phyloP scores from a whole-genome alignment of 257 asterid species.

The Solanum phureja region DNA sequence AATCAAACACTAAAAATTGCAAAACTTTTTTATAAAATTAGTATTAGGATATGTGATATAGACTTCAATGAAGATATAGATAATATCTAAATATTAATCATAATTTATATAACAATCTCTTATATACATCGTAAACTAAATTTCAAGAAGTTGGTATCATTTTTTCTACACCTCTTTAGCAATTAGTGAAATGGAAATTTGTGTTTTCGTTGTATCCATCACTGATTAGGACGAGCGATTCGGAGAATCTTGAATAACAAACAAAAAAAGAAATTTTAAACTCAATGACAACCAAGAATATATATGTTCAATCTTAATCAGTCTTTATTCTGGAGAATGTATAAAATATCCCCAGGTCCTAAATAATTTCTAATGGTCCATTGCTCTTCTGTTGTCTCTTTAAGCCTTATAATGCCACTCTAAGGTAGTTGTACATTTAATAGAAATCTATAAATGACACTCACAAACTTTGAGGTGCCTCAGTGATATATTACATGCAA shows the following conservation, averaged over 20 bases:
- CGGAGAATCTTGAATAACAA: neutral
- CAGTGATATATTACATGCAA: neutral
- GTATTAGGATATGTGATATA: neutral
- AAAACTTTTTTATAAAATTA: neutral
- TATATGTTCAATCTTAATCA: neutral
- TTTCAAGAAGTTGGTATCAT: neutral
- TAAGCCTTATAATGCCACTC: neutral
- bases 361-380: neutral
- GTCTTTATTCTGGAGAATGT: neutral
- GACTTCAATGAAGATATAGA: neutral
- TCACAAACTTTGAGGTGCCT: neutral
- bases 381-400: neutral
- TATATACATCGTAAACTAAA: too few species aligned
- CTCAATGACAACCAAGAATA: neutral
- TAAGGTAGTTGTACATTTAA: neutral
- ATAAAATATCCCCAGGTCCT: neutral
- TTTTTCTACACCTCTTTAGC: neutral
- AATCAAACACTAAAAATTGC: neutral
- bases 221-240: neutral
- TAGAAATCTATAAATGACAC: neutral
- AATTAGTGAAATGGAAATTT: neutral
- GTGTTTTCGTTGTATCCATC: neutral
- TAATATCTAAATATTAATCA: neutral
- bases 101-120: neutral
- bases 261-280: neutral